phyloP scores from a whole-genome alignment of 176 grass and related monocot species.

The Zizania latifolia region DNA sequence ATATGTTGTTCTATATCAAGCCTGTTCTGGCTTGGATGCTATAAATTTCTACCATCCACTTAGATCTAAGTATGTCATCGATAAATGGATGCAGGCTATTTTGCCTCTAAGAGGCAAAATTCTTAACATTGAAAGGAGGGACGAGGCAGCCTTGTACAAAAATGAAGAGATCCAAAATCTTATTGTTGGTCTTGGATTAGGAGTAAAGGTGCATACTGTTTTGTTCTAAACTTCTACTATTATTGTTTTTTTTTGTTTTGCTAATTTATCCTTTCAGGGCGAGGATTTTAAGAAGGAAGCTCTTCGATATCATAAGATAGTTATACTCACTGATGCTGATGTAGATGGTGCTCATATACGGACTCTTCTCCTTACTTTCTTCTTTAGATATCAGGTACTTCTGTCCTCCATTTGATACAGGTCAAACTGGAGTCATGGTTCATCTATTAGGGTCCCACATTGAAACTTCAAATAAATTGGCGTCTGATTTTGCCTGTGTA shows the following conservation, averaged over 20 bases:
- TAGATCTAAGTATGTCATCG: conserved; percentile 19
- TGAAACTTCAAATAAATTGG: not conserved
- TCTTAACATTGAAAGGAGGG: conserved; percentile 92
- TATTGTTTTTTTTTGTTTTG: conserved; percentile 19
- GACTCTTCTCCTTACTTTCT: conserved; percentile 95
- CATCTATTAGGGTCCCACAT: not conserved
- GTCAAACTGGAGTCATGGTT: not conserved
- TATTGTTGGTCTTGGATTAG: conserved; percentile 88
- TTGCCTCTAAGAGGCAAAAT: conserved; percentile 95
- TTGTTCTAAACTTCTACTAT: not conserved
- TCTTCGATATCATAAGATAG: conserved; percentile 94
- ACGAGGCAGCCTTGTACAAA: conserved; percentile 99
- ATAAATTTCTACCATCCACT: not conserved
- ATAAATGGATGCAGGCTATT: conserved; percentile 72
- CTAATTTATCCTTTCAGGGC: conserved; percentile 64
- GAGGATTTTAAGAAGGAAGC: conserved; percentile 98
- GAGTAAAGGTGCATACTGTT: conserved; percentile 66
- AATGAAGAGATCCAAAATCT: conserved; percentile 98
- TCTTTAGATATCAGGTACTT: conserved; percentile 98
- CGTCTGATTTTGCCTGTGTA: not conserved
- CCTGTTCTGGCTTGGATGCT: not conserved
- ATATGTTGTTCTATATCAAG: not conserved
- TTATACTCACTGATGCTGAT: conserved; percentile 96
- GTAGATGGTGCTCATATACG: conserved; percentile 96
- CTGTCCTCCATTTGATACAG: not conserved